These are phyloP conservation scores for Mucor piriformis DNA, from an alignment of 371 early-diverging fungal species.

Conservation along the genomic window DNA sequence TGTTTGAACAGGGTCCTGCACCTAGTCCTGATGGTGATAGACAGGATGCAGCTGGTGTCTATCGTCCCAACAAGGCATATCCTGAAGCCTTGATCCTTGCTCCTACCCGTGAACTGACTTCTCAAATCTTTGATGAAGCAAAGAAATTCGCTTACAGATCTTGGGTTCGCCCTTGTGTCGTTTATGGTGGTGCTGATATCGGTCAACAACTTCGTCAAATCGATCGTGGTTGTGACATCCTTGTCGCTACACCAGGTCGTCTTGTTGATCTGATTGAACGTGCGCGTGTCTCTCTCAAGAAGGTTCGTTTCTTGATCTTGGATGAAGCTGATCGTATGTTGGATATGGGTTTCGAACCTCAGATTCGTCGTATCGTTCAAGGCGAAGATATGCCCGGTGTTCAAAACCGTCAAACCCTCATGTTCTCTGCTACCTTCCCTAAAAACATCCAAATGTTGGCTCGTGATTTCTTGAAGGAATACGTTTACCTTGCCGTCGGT, in stretches of 20 bases:
- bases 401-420: conserved; percentile 85
- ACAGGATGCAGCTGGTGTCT: conserved; percentile 57
- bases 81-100: conserved; percentile 90
- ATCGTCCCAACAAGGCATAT: conserved; percentile 84
- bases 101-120: conserved; percentile 98
- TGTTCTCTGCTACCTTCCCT: conserved; percentile 98
- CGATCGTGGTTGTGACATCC: conserved; percentile 90
- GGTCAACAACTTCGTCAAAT: conserved; percentile 89
- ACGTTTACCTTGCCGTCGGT: conserved; percentile 91
- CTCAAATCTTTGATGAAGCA: conserved; percentile 88
- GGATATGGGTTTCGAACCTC: conserved; percentile 99
- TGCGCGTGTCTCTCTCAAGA: conserved; percentile 75
- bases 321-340: conserved; percentile 99
- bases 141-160: conserved; percentile 87
- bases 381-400: conserved; percentile 88
- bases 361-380: conserved; percentile 95
- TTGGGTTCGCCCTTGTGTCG: conserved; percentile 87
- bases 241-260: conserved; percentile 97
- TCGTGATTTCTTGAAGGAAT: conserved; percentile 92
- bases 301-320: conserved; percentile 86
- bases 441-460: conserved; percentile 93
- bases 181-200: conserved; percentile 95
- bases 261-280: conserved; percentile 95
- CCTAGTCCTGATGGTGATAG: conserved; percentile 54
- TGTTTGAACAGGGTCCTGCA: conserved; percentile 89